phyloP scores from a whole-genome alignment of 345 rosid genomes.

The Psidium friedrichsthalianum region DNA sequence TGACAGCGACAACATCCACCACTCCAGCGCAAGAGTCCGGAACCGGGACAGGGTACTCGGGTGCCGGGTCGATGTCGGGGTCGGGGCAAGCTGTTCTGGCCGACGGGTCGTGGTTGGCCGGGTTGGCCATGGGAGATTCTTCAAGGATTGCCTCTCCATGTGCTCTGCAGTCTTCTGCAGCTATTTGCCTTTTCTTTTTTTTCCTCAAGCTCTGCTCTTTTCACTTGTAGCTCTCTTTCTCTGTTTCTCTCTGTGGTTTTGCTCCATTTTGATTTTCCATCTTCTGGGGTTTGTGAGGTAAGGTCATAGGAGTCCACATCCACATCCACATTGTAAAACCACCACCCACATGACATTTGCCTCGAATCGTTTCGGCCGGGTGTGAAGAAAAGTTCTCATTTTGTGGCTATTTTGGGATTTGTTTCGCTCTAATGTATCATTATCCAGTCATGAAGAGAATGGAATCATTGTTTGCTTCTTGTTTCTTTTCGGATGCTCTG shows the following conservation, averaged over 20 bases:
- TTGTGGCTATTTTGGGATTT: background rate
- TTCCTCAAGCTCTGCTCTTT: constrained; percentile 6
- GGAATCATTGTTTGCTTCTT: background rate
- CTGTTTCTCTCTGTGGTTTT: background rate
- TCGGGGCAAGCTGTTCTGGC: constrained; percentile 40
- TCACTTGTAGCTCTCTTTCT: constrained; percentile 13
- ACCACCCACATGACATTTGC: background rate
- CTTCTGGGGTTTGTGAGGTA: background rate
- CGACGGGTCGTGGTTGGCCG: constrained; percentile 85
- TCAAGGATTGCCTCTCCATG: constrained; percentile 11
- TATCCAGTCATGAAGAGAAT: background rate
- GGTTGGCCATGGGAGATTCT: constrained; percentile 85
- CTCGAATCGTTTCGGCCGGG: background rate
- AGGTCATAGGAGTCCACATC: constrained; percentile 13
- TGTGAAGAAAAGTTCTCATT: background rate
- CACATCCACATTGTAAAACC: constrained; percentile 8
- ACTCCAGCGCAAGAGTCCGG: constrained; percentile 1
- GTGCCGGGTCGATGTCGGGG: constrained; percentile 11
- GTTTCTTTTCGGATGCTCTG: background rate
- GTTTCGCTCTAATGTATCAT: background rate
- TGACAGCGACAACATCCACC: constrained; percentile 17
- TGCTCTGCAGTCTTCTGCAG: constrained; percentile 1
- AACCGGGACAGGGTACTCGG: constrained; percentile 16
- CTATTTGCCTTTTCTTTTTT: background rate
- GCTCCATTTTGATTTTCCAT: constrained; percentile 12